These are phyloP conservation scores for Penicillium psychrosexuale DNA, from an alignment of 2,329 filamentous ascomycete genomes.

Conservation along the genomic window DNA sequence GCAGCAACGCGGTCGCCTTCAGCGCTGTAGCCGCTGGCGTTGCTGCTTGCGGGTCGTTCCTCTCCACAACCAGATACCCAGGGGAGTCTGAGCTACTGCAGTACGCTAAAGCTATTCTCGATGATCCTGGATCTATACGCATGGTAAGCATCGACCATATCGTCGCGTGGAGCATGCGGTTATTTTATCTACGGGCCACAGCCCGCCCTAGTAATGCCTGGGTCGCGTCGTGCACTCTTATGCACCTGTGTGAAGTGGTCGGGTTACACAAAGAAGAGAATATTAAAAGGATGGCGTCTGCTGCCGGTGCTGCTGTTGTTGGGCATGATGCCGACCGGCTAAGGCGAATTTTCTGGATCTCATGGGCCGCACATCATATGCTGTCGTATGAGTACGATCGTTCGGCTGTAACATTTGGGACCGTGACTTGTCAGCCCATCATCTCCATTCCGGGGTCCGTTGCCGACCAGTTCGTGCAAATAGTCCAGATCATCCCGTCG, in stretches of 20 bases:
- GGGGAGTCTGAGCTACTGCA: constrained; percentile 29
- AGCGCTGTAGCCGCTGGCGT: constrained; percentile 29
- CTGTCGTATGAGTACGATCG: constrained; percentile 34
- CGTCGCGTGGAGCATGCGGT: constrained; percentile 30
- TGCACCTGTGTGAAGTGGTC: constrained; percentile 31
- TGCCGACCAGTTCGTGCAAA: constrained; percentile 29
- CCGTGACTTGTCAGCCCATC: constrained; percentile 27
- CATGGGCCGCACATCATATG: constrained; percentile 33
- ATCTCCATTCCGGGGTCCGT: constrained; percentile 20
- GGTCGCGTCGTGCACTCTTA: constrained; percentile 31
- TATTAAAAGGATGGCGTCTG: constrained; percentile 28
- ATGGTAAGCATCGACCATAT: constrained; percentile 27
- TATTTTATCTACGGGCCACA: constrained; percentile 31
- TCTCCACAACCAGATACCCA: constrained; percentile 23
- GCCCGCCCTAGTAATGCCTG: constrained; percentile 32
- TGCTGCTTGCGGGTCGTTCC: constrained; percentile 29
- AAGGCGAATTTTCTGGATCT: constrained; percentile 34
- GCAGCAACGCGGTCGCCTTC: constrained; percentile 22
- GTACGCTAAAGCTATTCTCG: constrained; percentile 33
- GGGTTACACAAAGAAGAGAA: constrained; percentile 31
- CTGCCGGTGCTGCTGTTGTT: constrained; percentile 16
- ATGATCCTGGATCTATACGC: constrained; percentile 31
- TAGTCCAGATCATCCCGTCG: constrained; percentile 29
- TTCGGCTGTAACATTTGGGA: constrained; percentile 25
- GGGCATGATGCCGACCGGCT: constrained; percentile 33